Conservation (phyloP, 768 basidiomycete species). For the Mycena albidolilacea region DNA sequence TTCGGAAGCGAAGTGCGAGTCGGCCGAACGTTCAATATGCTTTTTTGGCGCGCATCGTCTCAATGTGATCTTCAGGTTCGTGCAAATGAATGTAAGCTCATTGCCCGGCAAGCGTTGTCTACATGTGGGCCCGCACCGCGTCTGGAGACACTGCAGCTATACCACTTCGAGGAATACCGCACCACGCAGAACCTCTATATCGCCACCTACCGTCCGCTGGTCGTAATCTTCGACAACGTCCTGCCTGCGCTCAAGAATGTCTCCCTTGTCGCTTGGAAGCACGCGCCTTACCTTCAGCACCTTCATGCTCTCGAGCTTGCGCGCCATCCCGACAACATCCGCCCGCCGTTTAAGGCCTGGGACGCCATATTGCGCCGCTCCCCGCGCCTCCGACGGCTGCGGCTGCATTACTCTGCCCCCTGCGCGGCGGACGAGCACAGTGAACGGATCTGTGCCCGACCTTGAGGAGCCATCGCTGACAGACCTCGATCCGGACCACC, state of each 20-base stretch:
- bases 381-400: constrained; percentile 62
- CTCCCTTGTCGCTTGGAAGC: constrained; percentile 74
- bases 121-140: constrained; percentile 68
- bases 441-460: constrained; percentile 52
- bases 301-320: constrained; percentile 71
- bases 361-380: constrained; percentile 66
- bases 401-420: constrained; percentile 74
- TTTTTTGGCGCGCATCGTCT: not conserved
- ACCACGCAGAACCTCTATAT: constrained; percentile 65
- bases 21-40: constrained; percentile 4
- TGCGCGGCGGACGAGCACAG: constrained; percentile 38
- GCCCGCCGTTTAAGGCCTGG: constrained; percentile 70
- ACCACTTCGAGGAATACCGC: constrained; percentile 74
- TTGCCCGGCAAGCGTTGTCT: constrained; percentile 65
- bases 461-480: constrained; percentile 65
- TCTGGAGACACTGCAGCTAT: constrained; percentile 73
- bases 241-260: constrained; percentile 69
- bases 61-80: constrained; percentile 52
- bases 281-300: constrained; percentile 63
- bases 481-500: constrained; percentile 70
- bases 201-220: constrained; percentile 72
- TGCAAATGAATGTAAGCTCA: constrained; percentile 70
- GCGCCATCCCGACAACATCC: constrained; percentile 71
- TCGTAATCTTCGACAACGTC: constrained; percentile 67
- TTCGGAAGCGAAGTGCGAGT: constrained; percentile 1